phyloP scores from a whole-genome alignment of 1,284 basidiomycete species.

The Puccinia novopanici region DNA sequence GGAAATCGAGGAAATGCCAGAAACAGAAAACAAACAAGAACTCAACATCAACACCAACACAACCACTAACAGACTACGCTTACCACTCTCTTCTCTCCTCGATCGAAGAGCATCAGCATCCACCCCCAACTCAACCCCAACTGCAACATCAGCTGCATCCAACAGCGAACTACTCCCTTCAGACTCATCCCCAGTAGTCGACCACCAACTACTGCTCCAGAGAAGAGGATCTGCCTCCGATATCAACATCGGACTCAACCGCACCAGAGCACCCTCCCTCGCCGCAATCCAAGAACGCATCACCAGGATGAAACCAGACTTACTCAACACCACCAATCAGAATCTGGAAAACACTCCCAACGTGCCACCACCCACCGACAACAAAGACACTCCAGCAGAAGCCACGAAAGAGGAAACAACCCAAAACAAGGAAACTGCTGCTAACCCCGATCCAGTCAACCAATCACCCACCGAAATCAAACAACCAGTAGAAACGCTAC shows the following conservation, averaged over 20 bases:
- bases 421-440: background rate
- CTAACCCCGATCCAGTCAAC: background rate
- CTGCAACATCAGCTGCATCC: background rate
- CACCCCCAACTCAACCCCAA: background rate
- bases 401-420: background rate
- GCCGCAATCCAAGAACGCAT: slow-evolving; percentile 44
- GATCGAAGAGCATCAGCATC: slow-evolving; percentile 13
- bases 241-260: slow-evolving; percentile 32
- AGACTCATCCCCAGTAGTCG: background rate
- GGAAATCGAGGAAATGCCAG: no score
- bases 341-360: background rate
- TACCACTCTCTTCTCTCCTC: slow-evolving; percentile 10
- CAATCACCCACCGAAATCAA: background rate
- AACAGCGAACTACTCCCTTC: background rate
- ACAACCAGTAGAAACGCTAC: slow-evolving; percentile 53
- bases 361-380: background rate
- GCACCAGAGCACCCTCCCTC: slow-evolving; percentile 37
- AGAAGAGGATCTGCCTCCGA: slow-evolving; percentile 29
- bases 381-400: background rate
- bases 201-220: slow-evolving; percentile 19
- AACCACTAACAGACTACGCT: background rate
- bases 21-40: background rate
- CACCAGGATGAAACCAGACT: slow-evolving; percentile 21
- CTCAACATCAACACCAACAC: background rate
- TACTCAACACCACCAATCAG: background rate